Evolutionary conservation across 2,329 filamentous ascomycete species (phyloP).

Genomic region (Fusarium tupiense): DNA sequence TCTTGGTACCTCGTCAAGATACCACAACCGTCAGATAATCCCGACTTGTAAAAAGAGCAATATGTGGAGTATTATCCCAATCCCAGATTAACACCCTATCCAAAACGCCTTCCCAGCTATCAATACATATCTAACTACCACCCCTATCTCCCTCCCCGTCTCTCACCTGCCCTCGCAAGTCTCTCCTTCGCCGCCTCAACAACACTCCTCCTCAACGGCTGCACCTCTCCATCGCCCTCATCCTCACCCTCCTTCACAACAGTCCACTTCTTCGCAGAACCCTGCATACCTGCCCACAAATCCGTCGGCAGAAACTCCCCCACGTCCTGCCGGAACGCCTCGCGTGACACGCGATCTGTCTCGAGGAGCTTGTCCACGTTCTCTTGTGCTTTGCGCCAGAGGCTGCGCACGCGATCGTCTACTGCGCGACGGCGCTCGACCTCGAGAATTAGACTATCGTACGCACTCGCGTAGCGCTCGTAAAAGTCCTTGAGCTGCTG

Average conservation of each 20-base stretch:
- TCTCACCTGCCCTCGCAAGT: slow-evolving; percentile 11
- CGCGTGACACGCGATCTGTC: slow-evolving; percentile 76
- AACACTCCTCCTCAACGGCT: slow-evolving; percentile 35
- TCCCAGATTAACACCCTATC: neutral
- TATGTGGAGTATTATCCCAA: neutral
- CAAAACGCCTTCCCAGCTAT: neutral
- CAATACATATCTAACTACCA: neutral
- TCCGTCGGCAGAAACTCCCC: slow-evolving; percentile 89
- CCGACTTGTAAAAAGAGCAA: neutral
- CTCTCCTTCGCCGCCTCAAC: slow-evolving; percentile 39
- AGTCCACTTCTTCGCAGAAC: slow-evolving; percentile 63
- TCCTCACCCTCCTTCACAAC: slow-evolving; percentile 53
- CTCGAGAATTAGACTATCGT: slow-evolving; percentile 86
- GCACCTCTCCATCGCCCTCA: slow-evolving; percentile 17
- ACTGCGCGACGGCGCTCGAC: slow-evolving; percentile 78
- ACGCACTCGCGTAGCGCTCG: slow-evolving; percentile 84
- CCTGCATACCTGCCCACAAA: slow-evolving; percentile 81
- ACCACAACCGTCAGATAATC: neutral
- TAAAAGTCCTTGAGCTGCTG: slow-evolving; percentile 84
- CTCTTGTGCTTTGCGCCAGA: slow-evolving; percentile 81
- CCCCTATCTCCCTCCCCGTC: neutral
- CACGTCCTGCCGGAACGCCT: slow-evolving; percentile 82
- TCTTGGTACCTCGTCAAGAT: neutral
- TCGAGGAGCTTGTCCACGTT: slow-evolving; percentile 80
- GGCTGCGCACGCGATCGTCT: slow-evolving; percentile 76